Evolutionary conservation across 768 basidiomycete genomes (phyloP), one percentile per base, ranked within the genome.

Genomic region (Tulasnella sp.): DNA sequence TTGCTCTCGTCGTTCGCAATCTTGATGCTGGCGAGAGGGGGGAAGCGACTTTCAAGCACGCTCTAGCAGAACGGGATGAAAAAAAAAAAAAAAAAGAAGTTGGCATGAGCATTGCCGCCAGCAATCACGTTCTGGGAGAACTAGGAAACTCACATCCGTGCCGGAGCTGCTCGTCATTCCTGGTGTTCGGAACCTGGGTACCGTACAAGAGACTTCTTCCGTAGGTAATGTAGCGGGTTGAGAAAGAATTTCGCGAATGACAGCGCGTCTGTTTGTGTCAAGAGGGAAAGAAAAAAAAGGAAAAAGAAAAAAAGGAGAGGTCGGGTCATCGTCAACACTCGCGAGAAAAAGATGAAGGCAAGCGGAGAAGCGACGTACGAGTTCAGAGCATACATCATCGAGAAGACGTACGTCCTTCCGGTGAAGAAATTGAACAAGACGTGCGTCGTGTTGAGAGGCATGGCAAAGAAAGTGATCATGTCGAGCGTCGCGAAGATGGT

Each of bases 321-420:
- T n/a, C n/a, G n/a, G n/a, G 62, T 68, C 27, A 16, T 9, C n/a
- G 12, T 68, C 16, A 68, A 68, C 14, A 16, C 7, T 10, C 27
- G 27, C 3, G 34, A 68, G 62, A 34, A 10, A 12, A 1, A 16
- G 21, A 12, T 68, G 24, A 27, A n/a, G n/a, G n/a, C 62, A 12
- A 34, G 18, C 0, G 34, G 1, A 58, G 12, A 10, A 34, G 38
- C 39, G 16, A 24, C 75, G 2, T 76, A 76, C 75, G 75, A 76
- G 52, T 76, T 76, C 27, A 76, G 46, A 34, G 75, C 56, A 62
- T 76, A 76, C 75, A 76, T 52, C 75, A 76, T 39, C 46, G 75
- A 76, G 24, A 76, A 76, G 36, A 76, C 75, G 46, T 76, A 76
- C 8, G 58, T 24, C 24, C 75, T 27, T 48, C 24, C 39, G 46